Evolutionary conservation across 2,329 filamentous ascomycete genomes (phyloP).

Genomic region (Graphium sp.): DNA sequence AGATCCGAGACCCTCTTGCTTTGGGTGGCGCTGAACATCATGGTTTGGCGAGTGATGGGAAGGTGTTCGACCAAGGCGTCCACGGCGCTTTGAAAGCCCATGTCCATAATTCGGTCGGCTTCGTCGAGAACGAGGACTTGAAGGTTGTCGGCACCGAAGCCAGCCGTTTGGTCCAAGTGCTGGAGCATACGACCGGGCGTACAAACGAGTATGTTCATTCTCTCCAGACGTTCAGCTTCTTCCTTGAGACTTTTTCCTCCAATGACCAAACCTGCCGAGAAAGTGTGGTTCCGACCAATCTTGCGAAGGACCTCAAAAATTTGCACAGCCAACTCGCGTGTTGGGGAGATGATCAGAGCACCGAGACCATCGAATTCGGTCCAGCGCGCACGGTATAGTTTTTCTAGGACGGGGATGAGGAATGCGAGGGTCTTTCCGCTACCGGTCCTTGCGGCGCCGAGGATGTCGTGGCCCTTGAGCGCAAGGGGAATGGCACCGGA

Average conservation of each 20-base stretch:
- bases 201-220: constrained; percentile 96
- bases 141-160: constrained; percentile 77
- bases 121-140: constrained; percentile 91
- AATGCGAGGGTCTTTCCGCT: constrained; percentile 94
- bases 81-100: constrained; percentile 83
- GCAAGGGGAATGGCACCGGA: constrained; percentile 74
- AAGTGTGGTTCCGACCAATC: constrained; percentile 73
- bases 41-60: constrained; percentile 69
- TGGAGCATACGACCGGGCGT: constrained; percentile 92
- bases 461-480: constrained; percentile 71
- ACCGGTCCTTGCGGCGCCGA: constrained; percentile 89
- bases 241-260: constrained; percentile 84
- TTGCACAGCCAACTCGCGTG: constrained; percentile 86
- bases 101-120: constrained; percentile 91
- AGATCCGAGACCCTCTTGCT: constrained; percentile 89
- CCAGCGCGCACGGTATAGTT: constrained; percentile 77
- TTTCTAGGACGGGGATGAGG: constrained; percentile 79
- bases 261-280: constrained; percentile 86
- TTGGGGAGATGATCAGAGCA: constrained; percentile 84
- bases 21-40: constrained; percentile 93
- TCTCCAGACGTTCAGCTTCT: constrained; percentile 63
- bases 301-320: constrained; percentile 91
- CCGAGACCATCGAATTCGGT: constrained; percentile 82
- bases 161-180: constrained; percentile 85
- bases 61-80: constrained; percentile 90